phyloP scores from a whole-genome alignment of 2,329 filamentous ascomycete species.

The Daldinia eschscholtzii region DNA sequence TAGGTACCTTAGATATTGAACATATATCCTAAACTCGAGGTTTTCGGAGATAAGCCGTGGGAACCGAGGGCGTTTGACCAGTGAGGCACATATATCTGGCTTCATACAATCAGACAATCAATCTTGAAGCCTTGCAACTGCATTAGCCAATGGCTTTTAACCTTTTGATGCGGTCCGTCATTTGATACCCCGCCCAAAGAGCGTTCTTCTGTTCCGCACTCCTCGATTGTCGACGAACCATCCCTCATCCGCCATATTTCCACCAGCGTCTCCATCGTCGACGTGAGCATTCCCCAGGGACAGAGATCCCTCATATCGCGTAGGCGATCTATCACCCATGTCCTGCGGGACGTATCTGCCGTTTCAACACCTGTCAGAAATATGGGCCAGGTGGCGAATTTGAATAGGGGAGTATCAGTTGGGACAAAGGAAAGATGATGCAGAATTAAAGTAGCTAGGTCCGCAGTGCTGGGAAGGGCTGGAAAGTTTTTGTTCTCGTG shows the following conservation, averaged over 20 bases:
- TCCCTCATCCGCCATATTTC: conserved; percentile 63
- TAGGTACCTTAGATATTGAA: background rate
- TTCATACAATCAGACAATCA: conserved; percentile 61
- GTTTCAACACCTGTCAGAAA: conserved; percentile 70
- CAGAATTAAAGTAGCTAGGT: conserved; percentile 64
- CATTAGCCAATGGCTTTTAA: conserved; percentile 55
- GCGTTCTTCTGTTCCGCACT: conserved; percentile 45
- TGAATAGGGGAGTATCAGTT: conserved; percentile 66
- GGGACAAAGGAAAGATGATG: conserved; percentile 63
- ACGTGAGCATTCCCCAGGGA: conserved; percentile 65
- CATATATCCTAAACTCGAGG: background rate
- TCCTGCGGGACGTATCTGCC: conserved; percentile 59
- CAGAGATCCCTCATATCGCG: conserved; percentile 60
- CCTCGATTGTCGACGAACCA: conserved; percentile 34
- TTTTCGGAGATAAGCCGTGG: background rate
- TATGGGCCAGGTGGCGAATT: conserved; percentile 70
- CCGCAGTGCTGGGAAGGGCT: conserved; percentile 57
- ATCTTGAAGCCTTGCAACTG: conserved; percentile 59
- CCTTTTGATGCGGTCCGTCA: background rate
- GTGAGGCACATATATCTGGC: background rate
- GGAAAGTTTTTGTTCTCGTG: conserved; percentile 33
- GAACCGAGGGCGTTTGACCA: background rate
- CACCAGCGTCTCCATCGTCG: conserved; percentile 63
- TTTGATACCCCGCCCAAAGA: conserved; percentile 1
- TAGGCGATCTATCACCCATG: conserved; percentile 65